phyloP scores from a whole-genome alignment of 2,329 filamentous ascomycete species.

The Alternaria consortialis region DNA sequence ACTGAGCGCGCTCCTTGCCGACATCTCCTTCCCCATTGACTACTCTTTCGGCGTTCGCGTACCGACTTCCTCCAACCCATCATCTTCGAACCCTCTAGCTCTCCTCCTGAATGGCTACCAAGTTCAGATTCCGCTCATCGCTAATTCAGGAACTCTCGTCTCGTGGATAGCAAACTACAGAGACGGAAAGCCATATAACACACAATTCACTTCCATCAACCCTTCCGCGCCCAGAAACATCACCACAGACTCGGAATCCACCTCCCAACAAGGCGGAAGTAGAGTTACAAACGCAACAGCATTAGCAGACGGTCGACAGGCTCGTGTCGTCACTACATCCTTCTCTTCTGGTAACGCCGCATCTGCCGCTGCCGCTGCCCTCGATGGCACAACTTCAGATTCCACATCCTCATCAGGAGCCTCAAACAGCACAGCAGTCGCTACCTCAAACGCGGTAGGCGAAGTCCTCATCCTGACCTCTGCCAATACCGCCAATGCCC shows the following conservation, averaged over 20 bases:
- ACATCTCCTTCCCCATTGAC: neutral
- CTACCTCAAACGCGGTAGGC: neutral
- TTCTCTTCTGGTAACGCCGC: neutral
- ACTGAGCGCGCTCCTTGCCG: neutral
- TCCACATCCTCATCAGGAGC: neutral
- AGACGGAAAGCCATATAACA: conserved; percentile 1
- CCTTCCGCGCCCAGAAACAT: neutral
- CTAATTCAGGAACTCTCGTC: neutral
- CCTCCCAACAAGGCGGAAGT: neutral
- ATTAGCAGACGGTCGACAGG: neutral
- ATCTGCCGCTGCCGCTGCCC: neutral
- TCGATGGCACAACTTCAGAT: neutral
- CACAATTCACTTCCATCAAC: neutral
- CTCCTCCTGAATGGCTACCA: neutral
- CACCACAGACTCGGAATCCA: neutral
- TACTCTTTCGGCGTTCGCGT: conserved; percentile 2
- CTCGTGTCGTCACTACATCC: neutral
- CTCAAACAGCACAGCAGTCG: neutral
- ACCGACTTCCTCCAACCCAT: neutral
- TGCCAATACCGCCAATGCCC: neutral
- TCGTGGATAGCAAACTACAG: conserved; percentile 5
- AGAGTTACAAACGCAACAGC: neutral
- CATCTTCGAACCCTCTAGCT: neutral
- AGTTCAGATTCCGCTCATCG: neutral
- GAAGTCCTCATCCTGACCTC: neutral